A percentile compares a stretch with the other conserved stretches of the same genome.
Conservation (phyloP, 305 asterid genomes). For the Fraxinus platypoda region DNA sequence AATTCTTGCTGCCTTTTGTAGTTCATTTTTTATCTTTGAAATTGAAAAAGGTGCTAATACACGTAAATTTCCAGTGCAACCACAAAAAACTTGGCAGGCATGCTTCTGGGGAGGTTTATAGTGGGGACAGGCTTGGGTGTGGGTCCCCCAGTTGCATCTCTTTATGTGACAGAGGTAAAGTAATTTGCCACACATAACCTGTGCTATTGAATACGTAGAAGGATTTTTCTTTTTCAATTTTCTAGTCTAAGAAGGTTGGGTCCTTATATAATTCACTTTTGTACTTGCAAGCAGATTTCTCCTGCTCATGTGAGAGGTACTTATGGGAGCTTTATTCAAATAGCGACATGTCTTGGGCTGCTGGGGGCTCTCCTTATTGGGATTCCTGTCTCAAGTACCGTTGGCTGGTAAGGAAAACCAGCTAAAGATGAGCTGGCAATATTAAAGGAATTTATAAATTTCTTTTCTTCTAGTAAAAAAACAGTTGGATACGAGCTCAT, state of each 20-base stretch:
- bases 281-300: slow-evolving; percentile 57
- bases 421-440: slow-evolving; percentile 1
- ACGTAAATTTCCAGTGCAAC: slow-evolving; percentile 67
- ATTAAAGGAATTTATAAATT: background rate
- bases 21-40: slow-evolving; percentile 16
- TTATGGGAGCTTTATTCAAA: slow-evolving; percentile 87
- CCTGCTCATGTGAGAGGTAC: slow-evolving; percentile 95
- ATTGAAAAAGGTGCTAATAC: slow-evolving; percentile 23
- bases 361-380: slow-evolving; percentile 73
- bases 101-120: slow-evolving; percentile 83
- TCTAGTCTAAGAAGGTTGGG: background rate
- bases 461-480: slow-evolving; percentile 14
- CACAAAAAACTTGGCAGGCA: slow-evolving; percentile 60
- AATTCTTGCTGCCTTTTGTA: background rate
- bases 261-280: slow-evolving; percentile 12
- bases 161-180: slow-evolving; percentile 84
- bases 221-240: background rate
- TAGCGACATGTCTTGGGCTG: slow-evolving; percentile 84
- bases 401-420: slow-evolving; percentile 68
- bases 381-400: slow-evolving; percentile 63
- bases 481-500: slow-evolving; percentile 19
- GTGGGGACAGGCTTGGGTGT: slow-evolving; percentile 90
- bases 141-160: slow-evolving; percentile 94
- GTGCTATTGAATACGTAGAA: background rate
- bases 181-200: background rate